Conservation (phyloP, 257 asterid species). For the Linderniella brevidens region DNA sequence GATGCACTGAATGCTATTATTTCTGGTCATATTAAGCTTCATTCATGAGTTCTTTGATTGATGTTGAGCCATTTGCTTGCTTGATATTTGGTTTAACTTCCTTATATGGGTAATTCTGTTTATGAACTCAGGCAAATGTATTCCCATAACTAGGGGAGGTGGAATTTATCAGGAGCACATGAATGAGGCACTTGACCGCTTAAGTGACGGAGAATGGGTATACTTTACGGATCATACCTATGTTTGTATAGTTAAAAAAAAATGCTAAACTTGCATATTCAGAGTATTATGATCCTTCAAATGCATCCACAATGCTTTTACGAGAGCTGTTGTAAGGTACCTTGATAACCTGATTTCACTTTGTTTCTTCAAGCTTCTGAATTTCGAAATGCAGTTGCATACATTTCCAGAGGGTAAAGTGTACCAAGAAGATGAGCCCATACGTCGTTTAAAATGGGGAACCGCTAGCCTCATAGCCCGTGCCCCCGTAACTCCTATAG, state of each 20-base stretch:
- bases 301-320: too few species aligned
- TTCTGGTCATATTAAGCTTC: too few species aligned
- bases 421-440: conserved; percentile 79
- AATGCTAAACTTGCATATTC: too few species aligned
- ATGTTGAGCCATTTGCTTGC: too few species aligned
- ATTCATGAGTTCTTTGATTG: too few species aligned
- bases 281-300: too few species aligned
- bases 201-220: conserved; percentile 92
- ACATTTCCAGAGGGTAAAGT: conserved; percentile 99
- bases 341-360: too few species aligned
- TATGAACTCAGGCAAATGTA: conserved; percentile 73
- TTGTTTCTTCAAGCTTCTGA: conserved; percentile 5
- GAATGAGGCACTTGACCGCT: conserved; percentile 85
- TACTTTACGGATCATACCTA: conserved; percentile 4
- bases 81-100: too few species aligned
- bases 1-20: too few species aligned
- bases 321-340: too few species aligned
- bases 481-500: conserved; percentile 84
- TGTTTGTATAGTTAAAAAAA: too few species aligned
- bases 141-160: conserved; percentile 88
- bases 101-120: not conserved
- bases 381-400: conserved; percentile 60
- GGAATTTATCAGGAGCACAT: conserved; percentile 94
- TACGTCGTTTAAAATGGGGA: conserved; percentile 93
- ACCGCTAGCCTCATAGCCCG: conserved; percentile 97